phyloP scores from a whole-genome alignment of 2,329 filamentous ascomycete species.

The Aspergillus tamarii region DNA sequence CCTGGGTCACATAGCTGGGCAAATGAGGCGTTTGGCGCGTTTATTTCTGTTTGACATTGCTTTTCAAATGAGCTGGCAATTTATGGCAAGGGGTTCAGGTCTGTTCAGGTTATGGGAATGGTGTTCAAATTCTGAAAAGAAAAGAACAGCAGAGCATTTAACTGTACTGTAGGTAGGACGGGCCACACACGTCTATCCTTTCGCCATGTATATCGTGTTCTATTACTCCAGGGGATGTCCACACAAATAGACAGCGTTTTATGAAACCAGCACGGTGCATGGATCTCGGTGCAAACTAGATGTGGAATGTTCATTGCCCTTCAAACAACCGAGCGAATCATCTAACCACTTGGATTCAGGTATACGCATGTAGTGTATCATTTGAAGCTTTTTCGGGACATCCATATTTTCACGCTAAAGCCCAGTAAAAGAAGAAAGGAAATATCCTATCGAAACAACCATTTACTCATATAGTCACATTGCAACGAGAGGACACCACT shows the following conservation, averaged over 20 bases:
- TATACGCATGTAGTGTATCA: not conserved
- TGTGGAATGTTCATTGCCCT: not conserved
- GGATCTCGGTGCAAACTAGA: not conserved
- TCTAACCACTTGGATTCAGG: not conserved
- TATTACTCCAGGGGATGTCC: not conserved
- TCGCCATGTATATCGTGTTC: slow-evolving; percentile 2
- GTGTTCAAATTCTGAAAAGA: not conserved
- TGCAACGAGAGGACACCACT: not conserved
- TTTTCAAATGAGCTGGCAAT: slow-evolving; percentile 2
- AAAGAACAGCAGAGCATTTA: slow-evolving; percentile 2
- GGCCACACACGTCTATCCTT: not conserved
- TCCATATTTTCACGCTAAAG: not conserved
- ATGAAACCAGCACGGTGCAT: not conserved
- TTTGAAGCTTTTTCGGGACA: not conserved
- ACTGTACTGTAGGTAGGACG: slow-evolving; percentile 2
- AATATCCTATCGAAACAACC: not conserved
- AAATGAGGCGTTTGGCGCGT: slow-evolving; percentile 24
- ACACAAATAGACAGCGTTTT: slow-evolving; percentile 8
- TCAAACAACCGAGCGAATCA: not conserved
- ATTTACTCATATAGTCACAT: slow-evolving; percentile 1
- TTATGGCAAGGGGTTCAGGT: slow-evolving; percentile 1
- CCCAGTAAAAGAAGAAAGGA: not conserved
- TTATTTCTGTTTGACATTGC: slow-evolving; percentile 7
- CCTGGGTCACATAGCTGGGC: slow-evolving; percentile 29
- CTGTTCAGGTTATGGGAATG: slow-evolving; percentile 5